Percentiles rank a stretch among this genome's conserved stretches.
phyloP scores from a whole-genome alignment of 75 land plant species.

The Selaginella moellendorffii region DNA sequence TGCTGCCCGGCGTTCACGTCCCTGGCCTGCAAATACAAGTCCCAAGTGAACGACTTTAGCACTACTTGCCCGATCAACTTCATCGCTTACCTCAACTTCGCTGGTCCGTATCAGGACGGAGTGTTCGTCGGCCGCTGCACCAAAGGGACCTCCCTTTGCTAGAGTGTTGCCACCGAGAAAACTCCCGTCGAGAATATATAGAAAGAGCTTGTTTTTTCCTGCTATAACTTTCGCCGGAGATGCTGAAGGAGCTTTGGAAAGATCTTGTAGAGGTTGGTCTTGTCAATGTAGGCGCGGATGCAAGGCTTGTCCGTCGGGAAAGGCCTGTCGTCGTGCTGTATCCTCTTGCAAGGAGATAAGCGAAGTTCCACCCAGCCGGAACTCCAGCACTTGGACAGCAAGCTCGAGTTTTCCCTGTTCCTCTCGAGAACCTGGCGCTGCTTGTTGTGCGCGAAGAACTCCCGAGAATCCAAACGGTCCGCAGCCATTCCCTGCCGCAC shows the following conservation, averaged over 20 bases:
- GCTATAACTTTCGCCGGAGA: not conserved
- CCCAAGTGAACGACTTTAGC: constrained; percentile 18
- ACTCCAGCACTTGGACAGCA: not conserved
- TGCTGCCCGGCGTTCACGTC: constrained; percentile 17
- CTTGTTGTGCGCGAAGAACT: not conserved
- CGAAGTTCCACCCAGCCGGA: not conserved
- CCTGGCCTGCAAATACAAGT: constrained; percentile 13
- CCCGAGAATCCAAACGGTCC: not conserved
- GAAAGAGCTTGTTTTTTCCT: not conserved
- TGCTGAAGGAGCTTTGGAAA: not conserved
- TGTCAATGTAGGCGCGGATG: not conserved
- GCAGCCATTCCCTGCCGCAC: not conserved
- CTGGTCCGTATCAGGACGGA: constrained; percentile 17
- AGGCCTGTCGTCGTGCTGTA: not conserved
- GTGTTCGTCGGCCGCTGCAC: constrained; percentile 17
- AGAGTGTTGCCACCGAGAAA: not conserved
- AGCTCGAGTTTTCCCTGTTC: not conserved
- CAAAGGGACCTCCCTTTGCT: constrained; percentile 1
- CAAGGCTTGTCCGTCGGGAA: not conserved
- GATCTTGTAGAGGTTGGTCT: not conserved
- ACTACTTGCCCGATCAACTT: constrained; percentile 15
- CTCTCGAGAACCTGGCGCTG: not conserved
- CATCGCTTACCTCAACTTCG: constrained; percentile 17
- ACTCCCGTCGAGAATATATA: no score
- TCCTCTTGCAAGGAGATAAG: not conserved